These are phyloP conservation scores for Hypoxylon lienhwacheense DNA, from an alignment of 495 filamentous ascomycete species.

Conservation along the genomic window DNA sequence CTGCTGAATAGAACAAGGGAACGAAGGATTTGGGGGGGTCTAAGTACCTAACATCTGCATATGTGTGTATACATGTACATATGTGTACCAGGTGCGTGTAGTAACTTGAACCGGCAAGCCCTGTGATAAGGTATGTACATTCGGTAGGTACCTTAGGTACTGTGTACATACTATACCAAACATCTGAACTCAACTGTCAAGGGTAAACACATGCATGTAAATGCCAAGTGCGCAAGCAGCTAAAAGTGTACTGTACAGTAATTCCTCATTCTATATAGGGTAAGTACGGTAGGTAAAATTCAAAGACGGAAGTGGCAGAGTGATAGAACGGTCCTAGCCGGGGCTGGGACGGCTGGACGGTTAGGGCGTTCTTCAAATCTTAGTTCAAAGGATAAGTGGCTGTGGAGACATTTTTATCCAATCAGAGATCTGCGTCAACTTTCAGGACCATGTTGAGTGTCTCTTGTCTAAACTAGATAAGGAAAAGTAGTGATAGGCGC, in stretches of 20 bases:
- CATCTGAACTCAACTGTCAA: too few species aligned
- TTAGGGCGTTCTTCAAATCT: slow-evolving; percentile 22
- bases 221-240: slow-evolving; percentile 12
- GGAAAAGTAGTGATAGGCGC: slow-evolving; percentile 28
- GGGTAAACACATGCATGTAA: too few species aligned
- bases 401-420: slow-evolving; percentile 18
- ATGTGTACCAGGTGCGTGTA: background rate
- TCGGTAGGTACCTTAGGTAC: too few species aligned
- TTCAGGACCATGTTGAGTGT: slow-evolving; percentile 10
- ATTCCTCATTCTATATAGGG: too few species aligned
- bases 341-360: slow-evolving; percentile 29
- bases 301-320: slow-evolving; percentile 9
- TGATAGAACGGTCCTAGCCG: slow-evolving; percentile 13
- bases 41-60: too few species aligned
- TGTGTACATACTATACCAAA: too few species aligned
- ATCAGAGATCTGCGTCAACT: slow-evolving; percentile 13
- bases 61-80: background rate
- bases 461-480: slow-evolving; percentile 16
- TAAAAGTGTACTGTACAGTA: too few species aligned
- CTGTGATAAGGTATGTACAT: slow-evolving; percentile 13
- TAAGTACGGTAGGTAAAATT: too few species aligned
- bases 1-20: slow-evolving; percentile 14
- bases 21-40: slow-evolving; percentile 16
- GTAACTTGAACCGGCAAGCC: background rate
- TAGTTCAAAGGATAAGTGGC: slow-evolving; percentile 19